Base-by-base conservation (phyloP, 148 eudicot species). In the Nepenthes gracilis region DNA sequence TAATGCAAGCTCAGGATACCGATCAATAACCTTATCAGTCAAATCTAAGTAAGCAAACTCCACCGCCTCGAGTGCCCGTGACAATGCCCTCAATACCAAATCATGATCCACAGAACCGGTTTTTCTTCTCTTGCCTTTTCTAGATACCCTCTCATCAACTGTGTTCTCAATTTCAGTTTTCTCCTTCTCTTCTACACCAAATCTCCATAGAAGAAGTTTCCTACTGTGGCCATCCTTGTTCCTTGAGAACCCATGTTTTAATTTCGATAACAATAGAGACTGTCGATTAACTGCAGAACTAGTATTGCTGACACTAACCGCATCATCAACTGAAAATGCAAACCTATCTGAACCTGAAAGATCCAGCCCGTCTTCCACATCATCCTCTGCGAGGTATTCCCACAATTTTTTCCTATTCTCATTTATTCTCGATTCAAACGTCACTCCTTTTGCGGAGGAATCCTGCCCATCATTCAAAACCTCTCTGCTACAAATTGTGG, bases 281-380 rank as follows among this genome's bases (percentile, higher is more conserved):
- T 88, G 67, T 64, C 79, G 84, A 63, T 77, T 78, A 58, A 72
- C 80, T 0, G 78, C 83, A 32, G 95, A 79, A 8, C 78, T 85
- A 14, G 74, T 84, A 77, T 84, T 82, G 61, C 84, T 85, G 45
- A 85, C 85, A 54, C 81, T 77, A 62, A 93, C 74, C 1, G 99
- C 99, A 69, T 94, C 99, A 57, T 86, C 88, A 7, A 94, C 97
- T 0, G 99, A 94, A 64, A 94, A 94, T 0, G 99, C 99, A 77
- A 89, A 94, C 65, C 99, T 83, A 66, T 94, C 95, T 0, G 97
- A 94, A 50, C 99, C 99, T 0, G 99, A 94, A 47, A 94, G 80
- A 86, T 94, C 99, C 62, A 94, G 85, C 55, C 99, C 99, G 47
- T 90, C 95, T 56, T 85, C 97, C 6, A 80, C 78, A 36, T 94